Base-by-base conservation (phyloP, 2,329 filamentous ascomycete genomes). In the Coleophoma crateriformis region DNA sequence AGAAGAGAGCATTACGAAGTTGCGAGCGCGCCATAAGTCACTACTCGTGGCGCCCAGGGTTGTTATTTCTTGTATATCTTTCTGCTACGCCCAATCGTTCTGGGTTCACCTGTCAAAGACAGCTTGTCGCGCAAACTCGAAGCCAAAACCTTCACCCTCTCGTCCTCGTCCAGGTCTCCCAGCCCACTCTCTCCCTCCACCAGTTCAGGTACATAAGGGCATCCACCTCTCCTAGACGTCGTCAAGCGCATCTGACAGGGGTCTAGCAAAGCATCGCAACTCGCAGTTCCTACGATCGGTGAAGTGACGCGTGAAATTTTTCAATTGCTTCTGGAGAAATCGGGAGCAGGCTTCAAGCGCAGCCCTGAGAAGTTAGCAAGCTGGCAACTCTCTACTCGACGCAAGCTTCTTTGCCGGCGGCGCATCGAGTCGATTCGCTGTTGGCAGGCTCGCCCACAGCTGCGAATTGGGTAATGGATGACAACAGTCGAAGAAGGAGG, bases 11-110 rank as follows among this genome's bases (percentile, higher is more conserved):
- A 87, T 94, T 59, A 86, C 84, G 41, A 85, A 82, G 50, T 96
- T 72, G 20, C 95, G 77, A 53, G 96, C 90, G 63, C 87, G 88
- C 74, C 87, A 91, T 41, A 86, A 72, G 51, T 95, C 90, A 55
- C 82, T 84, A 63, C 81, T 84, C 56, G 69, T 79, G 51, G 79
- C 46, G 53, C 34, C 48, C 32, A 37, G 41, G 19, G 32, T 45
- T 45, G 41, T 33, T 27, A n/a, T 44, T 27, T 33, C 15, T 13
- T 44, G 41, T 44, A 44, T 44, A 44, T 44, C 41, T 44, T 44
- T 44, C 20, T 41, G 20, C 41, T 27, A 32, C 27, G 41, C 33
- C 45, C 39, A 38, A 47, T 42, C 49, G n/a, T 49, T 43, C 3
- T 20, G 20, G 32, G 39, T 40, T 44, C 37, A 32, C 49, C 34